These are phyloP conservation scores for Aegilops longissima DNA, from an alignment of 176 grass and related monocot species.

Conservation along the genomic window DNA sequence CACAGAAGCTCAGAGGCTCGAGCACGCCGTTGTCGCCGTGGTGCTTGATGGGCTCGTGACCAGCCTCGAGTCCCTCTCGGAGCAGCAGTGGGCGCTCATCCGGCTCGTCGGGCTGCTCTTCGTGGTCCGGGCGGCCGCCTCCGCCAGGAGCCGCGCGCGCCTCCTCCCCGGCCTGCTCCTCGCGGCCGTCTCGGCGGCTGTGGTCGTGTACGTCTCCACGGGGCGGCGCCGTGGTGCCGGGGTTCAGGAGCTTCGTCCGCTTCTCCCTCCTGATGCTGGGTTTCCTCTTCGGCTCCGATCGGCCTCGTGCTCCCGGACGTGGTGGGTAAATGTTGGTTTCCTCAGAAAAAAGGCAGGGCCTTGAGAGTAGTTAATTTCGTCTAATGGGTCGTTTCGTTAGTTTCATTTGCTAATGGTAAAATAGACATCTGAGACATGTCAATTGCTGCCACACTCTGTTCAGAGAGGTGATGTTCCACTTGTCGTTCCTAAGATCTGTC, in stretches of 20 bases:
- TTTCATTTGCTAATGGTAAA: background rate
- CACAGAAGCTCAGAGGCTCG: background rate
- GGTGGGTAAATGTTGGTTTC: background rate
- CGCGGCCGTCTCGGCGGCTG: background rate
- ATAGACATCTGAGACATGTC: background rate
- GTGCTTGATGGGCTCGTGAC: background rate
- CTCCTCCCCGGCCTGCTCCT: slow-evolving; percentile 19
- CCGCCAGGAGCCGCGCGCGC: background rate
- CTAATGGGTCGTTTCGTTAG: background rate
- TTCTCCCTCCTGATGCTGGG: background rate
- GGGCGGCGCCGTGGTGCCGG: background rate
- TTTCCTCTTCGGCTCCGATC: slow-evolving; percentile 12
- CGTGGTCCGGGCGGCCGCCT: background rate
- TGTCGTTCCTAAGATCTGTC: background rate
- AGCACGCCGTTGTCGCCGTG: no score
- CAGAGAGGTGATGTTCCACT: background rate
- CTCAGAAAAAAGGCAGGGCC: background rate
- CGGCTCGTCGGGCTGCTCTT: background rate
- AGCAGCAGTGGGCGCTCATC: background rate
- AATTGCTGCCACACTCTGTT: background rate
- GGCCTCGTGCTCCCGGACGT: background rate
- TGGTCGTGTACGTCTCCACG: background rate
- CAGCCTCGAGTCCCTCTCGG: background rate
- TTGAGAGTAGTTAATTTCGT: background rate
- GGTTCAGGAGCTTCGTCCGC: background rate